Base-by-base conservation (phyloP, 2,329 filamentous ascomycete species). In the Verticillium nubilum region DNA sequence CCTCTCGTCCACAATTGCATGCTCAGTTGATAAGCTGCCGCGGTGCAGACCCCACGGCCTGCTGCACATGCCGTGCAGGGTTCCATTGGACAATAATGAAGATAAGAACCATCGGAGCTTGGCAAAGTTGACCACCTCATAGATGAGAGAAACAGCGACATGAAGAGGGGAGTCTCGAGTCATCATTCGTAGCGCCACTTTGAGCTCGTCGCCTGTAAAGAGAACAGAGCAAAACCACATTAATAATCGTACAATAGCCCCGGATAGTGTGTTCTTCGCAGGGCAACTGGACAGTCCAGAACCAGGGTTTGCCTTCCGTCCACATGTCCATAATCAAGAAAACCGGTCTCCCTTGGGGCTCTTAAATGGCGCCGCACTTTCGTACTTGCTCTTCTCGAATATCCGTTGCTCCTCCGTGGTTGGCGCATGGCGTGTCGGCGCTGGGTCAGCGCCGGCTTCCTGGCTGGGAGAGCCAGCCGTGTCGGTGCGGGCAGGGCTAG, bases 301-400 rank as follows among this genome's bases (percentile, higher is more conserved):
- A 37, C 12, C 42, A 50, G 3, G 19, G 25, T 9, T 3, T 50
- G 19, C 19, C 42, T 50, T 50, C 42, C 42, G 25, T 23, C n/a
- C 7, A 7, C 12, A 3, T 50, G n/a, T 23, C 42, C 7, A 7
- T 12, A n/a, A 57, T 73, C 72, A 85, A 47, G 90, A 84, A 69
- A 99, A 96, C 33, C 95, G 83, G 77, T 98, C 93, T 3, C 95
- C 95, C 73, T 92, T 96, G 62, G 81, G 85, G 75, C 88, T 89
- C 67, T 84, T 79, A 74, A 88, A 98, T 59, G 92, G 89, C 66
- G 85, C 81, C 58, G 79, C 80, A 31, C 90, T 88, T 77, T 98
- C 93, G 74, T 96, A 98, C 77, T 96, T 97, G 73, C 91, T 90
- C 80, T 92, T 96, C 74, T 93, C 90, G 35, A 78, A 68, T 27